Base-by-base conservation (phyloP, 179 eudicot species). In the Beta macrorhiza region DNA sequence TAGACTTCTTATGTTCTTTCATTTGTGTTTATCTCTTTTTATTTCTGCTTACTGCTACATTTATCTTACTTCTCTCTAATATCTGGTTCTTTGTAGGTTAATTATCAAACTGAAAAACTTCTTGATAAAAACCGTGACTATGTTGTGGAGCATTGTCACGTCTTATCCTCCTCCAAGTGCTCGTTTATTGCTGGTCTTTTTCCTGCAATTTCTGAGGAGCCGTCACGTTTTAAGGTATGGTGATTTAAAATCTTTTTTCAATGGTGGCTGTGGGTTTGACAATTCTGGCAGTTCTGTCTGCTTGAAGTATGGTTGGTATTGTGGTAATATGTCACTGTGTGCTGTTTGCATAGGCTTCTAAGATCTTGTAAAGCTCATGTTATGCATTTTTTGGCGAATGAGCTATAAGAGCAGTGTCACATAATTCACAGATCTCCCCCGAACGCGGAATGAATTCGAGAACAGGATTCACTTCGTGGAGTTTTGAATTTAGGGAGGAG, bases 51-150 rank as follows among this genome's bases (percentile, higher is more conserved):
- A 47, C 80, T 17, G 51, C 12, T 29, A 9, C 32, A 2, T 67
- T 13, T 7, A 42, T 32, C 51, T 73, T 15, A 53, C 19, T 29
- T 61, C 16, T 22, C 42, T 17, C 22, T 2, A 16, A 1, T 32
- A 15, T 74, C 20, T 6, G 13, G 1, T 12, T 68, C 44, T 57
- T 78, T 80, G 77, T 80, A 97, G 99, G 99, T 97, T 77, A 90
- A 85, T 11, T 97, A 97, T 86, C 95, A 97, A 88, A 92, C 98
- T 55, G 90, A 93, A 49, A 71, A 90, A 4, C 94, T 97, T 80
- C 81, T 97, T 52, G 99, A 97, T 71, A 97, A 97, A 86, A 97
- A 97, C 83, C 98, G 98, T 80, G 99, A 97, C 82, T 97, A 97
- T 89, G 90, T 97, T 79, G 99, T 97, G 85, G 99, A 97, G 82